Base-by-base conservation (phyloP, 371 early-diverging fungal species). In the Circinella minor region DNA sequence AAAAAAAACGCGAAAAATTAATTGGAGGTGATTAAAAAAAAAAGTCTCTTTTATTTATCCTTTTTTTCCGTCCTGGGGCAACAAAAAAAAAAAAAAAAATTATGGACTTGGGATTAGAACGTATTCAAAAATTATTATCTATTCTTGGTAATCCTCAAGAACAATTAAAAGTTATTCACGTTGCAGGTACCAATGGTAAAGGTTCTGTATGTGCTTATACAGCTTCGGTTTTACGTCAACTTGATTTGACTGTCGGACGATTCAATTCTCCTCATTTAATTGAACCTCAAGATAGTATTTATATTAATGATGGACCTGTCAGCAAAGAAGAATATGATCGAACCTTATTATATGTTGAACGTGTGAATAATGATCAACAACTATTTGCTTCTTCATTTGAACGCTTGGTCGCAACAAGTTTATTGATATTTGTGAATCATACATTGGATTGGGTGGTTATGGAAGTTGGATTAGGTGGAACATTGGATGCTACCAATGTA, bases 391-490 rank as follows among this genome's bases (percentile, higher is more conserved):
- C 83, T 36, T 71, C 71, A 11, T 95, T 95, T 75, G 94, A 94
- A 74, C 74, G 83, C 37, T 71, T 85, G 18, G 90, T 93, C 0
- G 89, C 86, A 0, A 70, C 84, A 0, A 91, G 93, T 0, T 77
- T 93, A 37, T 83, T 79, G 59, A 71, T 81, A 43, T 92, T 94
- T 71, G 70, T 74, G 4, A 68, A 85, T 46, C 62, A 71, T 17
- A 51, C 75, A 17, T 81, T 93, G 8, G 91, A 92, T 14, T 76
- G 91, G 55, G 91, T 89, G 0, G 89, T 95, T 6, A 77, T 95
- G 13, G 96, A 95, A 74, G 93, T 93, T 10, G 96, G 96, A 4
- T 60, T 95, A 65, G 96, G 96, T 39, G 96, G 96, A 11, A 62
- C 81, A 18, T 72, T 90, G 34, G 96, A 95, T 69, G 94, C 96